These are phyloP conservation scores for Flagelloscypha sp. DNA, from an alignment of 768 basidiomycete genomes.

Conservation along the genomic window DNA sequence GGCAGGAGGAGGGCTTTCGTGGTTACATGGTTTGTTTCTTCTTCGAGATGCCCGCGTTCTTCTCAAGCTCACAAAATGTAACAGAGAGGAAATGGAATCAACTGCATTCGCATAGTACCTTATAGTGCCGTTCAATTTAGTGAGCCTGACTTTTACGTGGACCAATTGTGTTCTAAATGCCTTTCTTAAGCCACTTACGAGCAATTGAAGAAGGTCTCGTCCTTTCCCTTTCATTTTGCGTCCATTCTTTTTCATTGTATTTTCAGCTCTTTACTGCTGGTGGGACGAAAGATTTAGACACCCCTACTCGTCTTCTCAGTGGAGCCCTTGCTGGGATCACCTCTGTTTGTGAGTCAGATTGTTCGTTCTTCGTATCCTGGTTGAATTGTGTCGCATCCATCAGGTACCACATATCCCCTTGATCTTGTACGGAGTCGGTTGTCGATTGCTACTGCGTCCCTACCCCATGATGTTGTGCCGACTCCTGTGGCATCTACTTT, in stretches of 20 bases:
- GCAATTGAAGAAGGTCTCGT: slow-evolving; percentile 70
- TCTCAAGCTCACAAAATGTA: too few species aligned
- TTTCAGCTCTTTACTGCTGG: slow-evolving; percentile 58
- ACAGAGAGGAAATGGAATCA: slow-evolving; percentile 76
- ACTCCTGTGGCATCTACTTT: slow-evolving; percentile 20
- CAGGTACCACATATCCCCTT: slow-evolving; percentile 84
- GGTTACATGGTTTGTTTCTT: slow-evolving; percentile 96
- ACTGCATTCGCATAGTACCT: slow-evolving; percentile 88
- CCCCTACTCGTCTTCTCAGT: slow-evolving; percentile 74
- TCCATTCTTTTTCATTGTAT: slow-evolving; percentile 23
- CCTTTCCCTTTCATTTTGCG: not conserved
- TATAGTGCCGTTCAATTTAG: slow-evolving; percentile 86
- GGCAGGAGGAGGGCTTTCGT: slow-evolving; percentile 85
- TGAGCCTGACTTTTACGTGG: too few species aligned
- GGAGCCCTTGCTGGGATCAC: slow-evolving; percentile 92
- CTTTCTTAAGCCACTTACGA: slow-evolving; percentile 91
- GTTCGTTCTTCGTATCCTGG: slow-evolving; percentile 5
- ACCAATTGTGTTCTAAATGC: too few species aligned
- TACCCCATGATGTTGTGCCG: slow-evolving; percentile 26
- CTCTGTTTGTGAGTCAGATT: slow-evolving; percentile 69
- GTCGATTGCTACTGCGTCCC: slow-evolving; percentile 87
- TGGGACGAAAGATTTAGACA: slow-evolving; percentile 75
- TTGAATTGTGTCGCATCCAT: too few species aligned
- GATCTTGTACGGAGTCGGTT: slow-evolving; percentile 90
- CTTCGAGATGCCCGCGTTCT: too few species aligned